phyloP scores from a whole-genome alignment of 2,329 filamentous ascomycete genomes.

The Grosmannia clavigera region DNA sequence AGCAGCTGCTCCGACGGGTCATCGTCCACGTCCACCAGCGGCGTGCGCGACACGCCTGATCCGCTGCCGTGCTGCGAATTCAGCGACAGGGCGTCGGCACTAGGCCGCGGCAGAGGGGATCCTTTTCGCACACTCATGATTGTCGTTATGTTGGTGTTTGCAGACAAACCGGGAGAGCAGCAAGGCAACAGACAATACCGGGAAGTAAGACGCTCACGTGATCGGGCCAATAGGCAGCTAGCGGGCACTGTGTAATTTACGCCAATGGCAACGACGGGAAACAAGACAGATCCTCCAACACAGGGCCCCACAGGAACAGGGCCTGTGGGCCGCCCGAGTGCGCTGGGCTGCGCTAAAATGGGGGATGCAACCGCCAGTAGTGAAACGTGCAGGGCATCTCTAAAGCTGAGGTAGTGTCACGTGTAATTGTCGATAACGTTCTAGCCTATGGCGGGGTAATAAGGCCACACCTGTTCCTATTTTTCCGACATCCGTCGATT shows the following conservation, averaged over 20 bases:
- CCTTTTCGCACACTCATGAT: constrained; percentile 17
- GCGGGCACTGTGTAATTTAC: neutral
- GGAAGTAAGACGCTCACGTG: too few relatives aligned
- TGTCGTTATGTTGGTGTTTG: neutral
- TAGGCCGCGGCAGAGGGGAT: constrained; percentile 7
- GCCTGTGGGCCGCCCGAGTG: too few relatives aligned
- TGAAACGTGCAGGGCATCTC: neutral
- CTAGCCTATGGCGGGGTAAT: neutral
- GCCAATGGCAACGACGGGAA: neutral
- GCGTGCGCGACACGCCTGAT: neutral
- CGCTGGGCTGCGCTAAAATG: neutral
- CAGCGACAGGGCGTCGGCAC: constrained; percentile 17
- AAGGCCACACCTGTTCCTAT: neutral
- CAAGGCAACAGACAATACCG: too few relatives aligned
- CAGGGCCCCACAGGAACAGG: neutral
- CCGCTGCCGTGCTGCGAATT: constrained; percentile 13
- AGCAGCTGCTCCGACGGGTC: constrained; percentile 23
- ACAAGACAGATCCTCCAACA: neutral
- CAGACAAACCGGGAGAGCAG: neutral
- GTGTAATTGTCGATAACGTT: neutral
- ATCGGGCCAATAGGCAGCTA: neutral
- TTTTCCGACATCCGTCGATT: neutral
- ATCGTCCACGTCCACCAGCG: constrained; percentile 10
- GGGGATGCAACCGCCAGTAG: neutral
- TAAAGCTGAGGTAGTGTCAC: neutral